Percentiles rank a stretch among this genome's conserved stretches.
phyloP scores from a whole-genome alignment of 164 flowering plant species.

The Kalanchoe fedtschenkoi region DNA sequence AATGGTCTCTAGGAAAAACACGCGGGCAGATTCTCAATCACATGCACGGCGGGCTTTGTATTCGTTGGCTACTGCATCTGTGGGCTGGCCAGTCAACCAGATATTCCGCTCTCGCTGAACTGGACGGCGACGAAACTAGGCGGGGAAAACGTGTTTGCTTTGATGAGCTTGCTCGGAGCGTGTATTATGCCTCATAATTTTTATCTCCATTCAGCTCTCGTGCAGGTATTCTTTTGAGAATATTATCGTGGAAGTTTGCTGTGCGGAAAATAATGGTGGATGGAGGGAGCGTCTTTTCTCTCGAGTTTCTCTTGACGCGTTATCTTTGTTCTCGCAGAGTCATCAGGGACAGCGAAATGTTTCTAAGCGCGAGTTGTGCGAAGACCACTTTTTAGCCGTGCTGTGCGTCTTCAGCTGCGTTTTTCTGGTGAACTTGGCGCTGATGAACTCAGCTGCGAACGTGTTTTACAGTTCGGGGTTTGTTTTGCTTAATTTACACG shows the following conservation, averaged over 20 bases:
- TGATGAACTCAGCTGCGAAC: conserved; percentile 77
- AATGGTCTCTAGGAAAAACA: conserved; percentile 36
- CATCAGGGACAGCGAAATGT: conserved; percentile 22
- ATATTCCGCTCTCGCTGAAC: conserved; percentile 41
- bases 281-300: no score
- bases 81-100: conserved; percentile 57
- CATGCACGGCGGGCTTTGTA: conserved; percentile 35
- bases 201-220: conserved; percentile 81
- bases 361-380: conserved; percentile 43
- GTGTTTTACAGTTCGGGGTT: conserved; percentile 64
- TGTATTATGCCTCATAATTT: conserved; percentile 87
- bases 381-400: conserved; percentile 68
- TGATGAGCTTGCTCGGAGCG: conserved; percentile 94
- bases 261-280: no score
- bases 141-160: conserved; percentile 65
- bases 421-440: conserved; percentile 58
- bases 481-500: conserved; percentile 64
- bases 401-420: conserved; percentile 63
- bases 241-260: no score
- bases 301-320: conserved; percentile 4
- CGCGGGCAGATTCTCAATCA: conserved; percentile 32
- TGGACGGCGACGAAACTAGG: conserved; percentile 41
- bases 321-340: conserved; percentile 27
- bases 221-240: conserved; percentile 44
- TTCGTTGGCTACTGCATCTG: conserved; percentile 48